These are phyloP conservation scores for Nakazawaea pomicola DNA, from an alignment of 805 yeast species.

Conservation along the genomic window DNA sequence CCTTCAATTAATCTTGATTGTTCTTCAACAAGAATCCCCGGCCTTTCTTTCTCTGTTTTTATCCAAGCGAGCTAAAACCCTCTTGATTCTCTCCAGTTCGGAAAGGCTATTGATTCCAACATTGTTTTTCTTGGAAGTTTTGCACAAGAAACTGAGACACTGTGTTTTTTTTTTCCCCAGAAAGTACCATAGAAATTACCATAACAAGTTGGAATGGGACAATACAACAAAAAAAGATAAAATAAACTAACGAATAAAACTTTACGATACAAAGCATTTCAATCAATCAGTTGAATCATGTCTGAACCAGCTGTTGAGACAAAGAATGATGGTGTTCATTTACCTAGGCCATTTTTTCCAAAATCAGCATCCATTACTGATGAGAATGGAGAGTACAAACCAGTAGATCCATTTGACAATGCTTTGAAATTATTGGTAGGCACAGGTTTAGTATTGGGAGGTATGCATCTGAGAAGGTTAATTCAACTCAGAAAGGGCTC, in stretches of 20 bases:
- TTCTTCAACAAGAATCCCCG: neutral
- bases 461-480: constrained; percentile 31
- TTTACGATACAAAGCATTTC: neutral
- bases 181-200: too few relatives aligned
- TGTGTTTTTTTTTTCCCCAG: too few relatives aligned
- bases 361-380: constrained; percentile 5
- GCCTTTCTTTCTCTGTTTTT: too few relatives aligned
- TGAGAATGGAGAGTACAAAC: constrained; percentile 15
- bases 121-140: too few relatives aligned
- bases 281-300: constrained; percentile 1
- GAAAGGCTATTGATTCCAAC: too few relatives aligned
- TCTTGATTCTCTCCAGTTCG: too few relatives aligned
- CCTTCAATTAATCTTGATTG: neutral
- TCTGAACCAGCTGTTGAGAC: neutral
- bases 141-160: too few relatives aligned
- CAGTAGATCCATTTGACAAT: constrained; percentile 26
- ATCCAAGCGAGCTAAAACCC: too few relatives aligned
- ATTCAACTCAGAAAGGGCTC: constrained; percentile 31
- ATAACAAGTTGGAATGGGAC: too few relatives aligned
- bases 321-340: neutral
- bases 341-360: constrained; percentile 26
- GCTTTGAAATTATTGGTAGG: constrained; percentile 23
- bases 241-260: neutral
- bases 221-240: too few relatives aligned
- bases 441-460: constrained; percentile 28